phyloP scores from a whole-genome alignment of 2,329 filamentous ascomycete species.

The Alternaria alternata region DNA sequence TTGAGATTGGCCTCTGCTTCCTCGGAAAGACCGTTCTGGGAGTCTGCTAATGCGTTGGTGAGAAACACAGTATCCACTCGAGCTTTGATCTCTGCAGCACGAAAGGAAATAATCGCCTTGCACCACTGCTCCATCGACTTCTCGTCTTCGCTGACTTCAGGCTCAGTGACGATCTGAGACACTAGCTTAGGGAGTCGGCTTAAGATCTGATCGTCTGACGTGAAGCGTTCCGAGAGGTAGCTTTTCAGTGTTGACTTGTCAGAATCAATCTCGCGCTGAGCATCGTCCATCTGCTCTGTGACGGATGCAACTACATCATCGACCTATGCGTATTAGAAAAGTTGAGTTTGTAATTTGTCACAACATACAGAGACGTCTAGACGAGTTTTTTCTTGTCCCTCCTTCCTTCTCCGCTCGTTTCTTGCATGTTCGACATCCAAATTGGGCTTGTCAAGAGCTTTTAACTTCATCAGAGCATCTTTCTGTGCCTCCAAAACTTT shows the following conservation, averaged over 20 bases:
- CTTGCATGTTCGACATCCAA: constrained; percentile 48
- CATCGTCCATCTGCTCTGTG: constrained; percentile 47
- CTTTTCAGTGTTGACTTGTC: constrained; percentile 58
- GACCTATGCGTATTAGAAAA: constrained; percentile 26
- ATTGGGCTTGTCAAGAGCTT: constrained; percentile 58
- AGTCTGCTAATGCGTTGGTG: constrained; percentile 43
- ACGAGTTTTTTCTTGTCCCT: constrained; percentile 53
- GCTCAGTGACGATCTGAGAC: constrained; percentile 62
- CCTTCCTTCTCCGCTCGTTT: constrained; percentile 49
- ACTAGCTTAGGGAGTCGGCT: constrained; percentile 72
- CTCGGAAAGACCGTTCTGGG: constrained; percentile 15
- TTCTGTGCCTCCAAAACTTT: constrained; percentile 69
- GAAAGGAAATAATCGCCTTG: constrained; percentile 52
- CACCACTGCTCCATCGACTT: constrained; percentile 65
- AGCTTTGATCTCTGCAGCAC: constrained; percentile 52
- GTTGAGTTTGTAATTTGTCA: accelerated
- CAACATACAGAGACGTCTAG: constrained; percentile 49
- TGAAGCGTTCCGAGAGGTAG: constrained; percentile 60
- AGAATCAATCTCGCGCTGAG: constrained; percentile 59
- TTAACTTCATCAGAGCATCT: constrained; percentile 65
- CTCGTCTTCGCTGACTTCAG: constrained; percentile 61
- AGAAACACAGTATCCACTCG: constrained; percentile 63
- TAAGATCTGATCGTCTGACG: constrained; percentile 71
- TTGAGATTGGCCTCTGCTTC: constrained; percentile 54
- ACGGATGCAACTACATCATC: constrained; percentile 43